phyloP scores from a whole-genome alignment of 305 asterid genomes.

The Ruellia speciosa region DNA sequence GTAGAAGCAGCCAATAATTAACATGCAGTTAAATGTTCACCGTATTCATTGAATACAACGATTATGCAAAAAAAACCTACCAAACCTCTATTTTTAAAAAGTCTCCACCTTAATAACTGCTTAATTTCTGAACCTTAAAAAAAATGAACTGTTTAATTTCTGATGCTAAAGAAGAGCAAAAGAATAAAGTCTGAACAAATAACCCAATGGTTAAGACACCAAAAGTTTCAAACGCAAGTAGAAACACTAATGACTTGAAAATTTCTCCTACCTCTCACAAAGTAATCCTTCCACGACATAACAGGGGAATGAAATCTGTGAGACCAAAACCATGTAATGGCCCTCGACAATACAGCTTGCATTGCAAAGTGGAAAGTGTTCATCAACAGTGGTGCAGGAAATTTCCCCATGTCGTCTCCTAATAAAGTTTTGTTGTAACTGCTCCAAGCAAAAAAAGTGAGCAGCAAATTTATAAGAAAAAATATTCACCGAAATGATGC shows the following conservation, averaged over 20 bases:
- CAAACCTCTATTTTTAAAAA: too few relatives aligned
- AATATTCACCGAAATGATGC: constrained; percentile 10
- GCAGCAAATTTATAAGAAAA: constrained; percentile 15
- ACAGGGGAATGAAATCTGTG: constrained; percentile 56
- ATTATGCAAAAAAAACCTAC: too few relatives aligned
- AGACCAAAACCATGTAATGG: constrained; percentile 88
- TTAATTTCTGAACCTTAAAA: too few relatives aligned
- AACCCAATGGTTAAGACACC: too few relatives aligned
- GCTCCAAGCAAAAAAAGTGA: constrained; percentile 21
- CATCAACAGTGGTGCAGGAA: constrained; percentile 95
- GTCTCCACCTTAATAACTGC: too few relatives aligned
- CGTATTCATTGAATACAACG: too few relatives aligned
- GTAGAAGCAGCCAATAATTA: too few relatives aligned
- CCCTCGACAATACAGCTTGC: constrained; percentile 89
- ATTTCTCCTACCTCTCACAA: constrained; percentile 55
- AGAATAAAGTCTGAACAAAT: too few relatives aligned
- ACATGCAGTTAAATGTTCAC: too few relatives aligned
- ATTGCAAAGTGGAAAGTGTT: constrained; percentile 80
- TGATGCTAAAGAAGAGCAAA: too few relatives aligned
- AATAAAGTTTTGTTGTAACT: constrained; percentile 90
- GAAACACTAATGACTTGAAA: too few relatives aligned
- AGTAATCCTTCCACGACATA: constrained; percentile 92
- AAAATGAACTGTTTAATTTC: too few relatives aligned
- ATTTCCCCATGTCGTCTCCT: constrained; percentile 87
- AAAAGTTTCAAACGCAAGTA: neutral